A percentile compares a stretch with the other conserved stretches of the same genome.
Evolutionary conservation across 1,139 yeast species (phyloP).

Genomic region (Protomyces gravidus): DNA sequence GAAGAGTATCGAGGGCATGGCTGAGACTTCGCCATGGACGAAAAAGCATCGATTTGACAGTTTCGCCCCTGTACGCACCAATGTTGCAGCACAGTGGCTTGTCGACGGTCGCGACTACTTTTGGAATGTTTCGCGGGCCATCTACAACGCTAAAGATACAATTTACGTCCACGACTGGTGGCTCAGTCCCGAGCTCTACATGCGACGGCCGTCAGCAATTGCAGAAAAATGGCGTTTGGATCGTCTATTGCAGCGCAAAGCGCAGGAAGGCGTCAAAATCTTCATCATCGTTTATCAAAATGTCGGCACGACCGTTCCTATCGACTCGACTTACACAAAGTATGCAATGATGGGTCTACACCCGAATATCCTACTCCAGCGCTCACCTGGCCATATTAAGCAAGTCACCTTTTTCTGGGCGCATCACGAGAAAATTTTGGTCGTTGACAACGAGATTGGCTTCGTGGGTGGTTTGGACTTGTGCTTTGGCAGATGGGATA

Average conservation of each 20-base stretch:
- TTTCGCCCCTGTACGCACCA: slow-evolving; percentile 83
- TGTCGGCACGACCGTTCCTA: slow-evolving; percentile 87
- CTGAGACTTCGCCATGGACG: slow-evolving; percentile 65
- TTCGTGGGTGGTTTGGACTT: slow-evolving; percentile 94
- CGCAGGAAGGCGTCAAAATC: slow-evolving; percentile 90
- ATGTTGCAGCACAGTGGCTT: slow-evolving; percentile 91
- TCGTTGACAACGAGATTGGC: slow-evolving; percentile 81
- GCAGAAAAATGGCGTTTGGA: slow-evolving; percentile 93
- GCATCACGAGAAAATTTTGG: slow-evolving; percentile 89
- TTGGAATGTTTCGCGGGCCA: slow-evolving; percentile 92
- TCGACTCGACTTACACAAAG: slow-evolving; percentile 90
- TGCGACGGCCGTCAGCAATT: slow-evolving; percentile 91
- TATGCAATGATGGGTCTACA: slow-evolving; percentile 83
- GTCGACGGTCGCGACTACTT: slow-evolving; percentile 95
- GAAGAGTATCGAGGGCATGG: slow-evolving; percentile 66
- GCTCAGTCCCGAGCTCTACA: slow-evolving; percentile 88
- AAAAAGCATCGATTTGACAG: slow-evolving; percentile 71
- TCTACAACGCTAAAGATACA: slow-evolving; percentile 90
- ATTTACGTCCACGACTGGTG: slow-evolving; percentile 98
- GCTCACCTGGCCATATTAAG: slow-evolving; percentile 92
- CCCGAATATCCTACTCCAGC: slow-evolving; percentile 78
- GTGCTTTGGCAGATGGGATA: slow-evolving; percentile 93
- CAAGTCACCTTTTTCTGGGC: slow-evolving; percentile 98
- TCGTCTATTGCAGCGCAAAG: slow-evolving; percentile 79
- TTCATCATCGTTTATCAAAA: slow-evolving; percentile 92